Conservation (phyloP, 192 early-diverging fungal species). For the Linnemannia elongata region DNA sequence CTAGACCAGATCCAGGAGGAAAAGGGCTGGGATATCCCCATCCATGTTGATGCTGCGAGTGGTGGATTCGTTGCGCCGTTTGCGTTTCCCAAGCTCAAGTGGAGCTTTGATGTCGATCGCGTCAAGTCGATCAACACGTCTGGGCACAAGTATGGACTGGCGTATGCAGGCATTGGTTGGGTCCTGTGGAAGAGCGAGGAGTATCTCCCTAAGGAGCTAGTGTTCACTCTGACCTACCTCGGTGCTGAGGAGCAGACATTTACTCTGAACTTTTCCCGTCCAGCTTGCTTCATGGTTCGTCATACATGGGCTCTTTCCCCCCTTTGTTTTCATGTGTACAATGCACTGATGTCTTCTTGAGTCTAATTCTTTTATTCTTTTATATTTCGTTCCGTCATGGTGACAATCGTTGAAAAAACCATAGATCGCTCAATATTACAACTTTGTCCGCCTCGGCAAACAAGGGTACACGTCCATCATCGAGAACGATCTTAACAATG, state of each 20-base stretch:
- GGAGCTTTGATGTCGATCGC: slow-evolving; percentile 72
- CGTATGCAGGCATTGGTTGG: slow-evolving; percentile 89
- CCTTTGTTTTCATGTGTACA: background rate
- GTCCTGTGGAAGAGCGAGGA: slow-evolving; percentile 77
- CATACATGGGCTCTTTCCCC: background rate
- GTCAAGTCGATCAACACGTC: slow-evolving; percentile 87
- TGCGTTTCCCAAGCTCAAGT: slow-evolving; percentile 77
- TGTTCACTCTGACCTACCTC: slow-evolving; percentile 83
- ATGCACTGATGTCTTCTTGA: background rate
- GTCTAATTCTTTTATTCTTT: background rate
- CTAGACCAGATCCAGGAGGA: slow-evolving; percentile 72
- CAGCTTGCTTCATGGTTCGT: slow-evolving; percentile 73
- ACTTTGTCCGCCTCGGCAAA: slow-evolving; percentile 77
- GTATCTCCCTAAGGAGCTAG: slow-evolving; percentile 79
- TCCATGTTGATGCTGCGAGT: slow-evolving; percentile 89
- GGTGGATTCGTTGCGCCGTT: slow-evolving; percentile 93
- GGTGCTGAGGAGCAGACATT: slow-evolving; percentile 77
- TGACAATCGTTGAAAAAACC: background rate
- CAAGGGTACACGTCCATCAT: slow-evolving; percentile 75
- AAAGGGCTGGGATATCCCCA: slow-evolving; percentile 78
- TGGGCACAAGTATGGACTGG: slow-evolving; percentile 91
- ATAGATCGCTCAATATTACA: slow-evolving; percentile 83
- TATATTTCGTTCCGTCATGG: background rate
- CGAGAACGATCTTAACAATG: slow-evolving; percentile 67
- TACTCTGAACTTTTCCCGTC: slow-evolving; percentile 84